phyloP scores from a whole-genome alignment of 805 yeast genomes.

The Ogataea dorogensis region DNA sequence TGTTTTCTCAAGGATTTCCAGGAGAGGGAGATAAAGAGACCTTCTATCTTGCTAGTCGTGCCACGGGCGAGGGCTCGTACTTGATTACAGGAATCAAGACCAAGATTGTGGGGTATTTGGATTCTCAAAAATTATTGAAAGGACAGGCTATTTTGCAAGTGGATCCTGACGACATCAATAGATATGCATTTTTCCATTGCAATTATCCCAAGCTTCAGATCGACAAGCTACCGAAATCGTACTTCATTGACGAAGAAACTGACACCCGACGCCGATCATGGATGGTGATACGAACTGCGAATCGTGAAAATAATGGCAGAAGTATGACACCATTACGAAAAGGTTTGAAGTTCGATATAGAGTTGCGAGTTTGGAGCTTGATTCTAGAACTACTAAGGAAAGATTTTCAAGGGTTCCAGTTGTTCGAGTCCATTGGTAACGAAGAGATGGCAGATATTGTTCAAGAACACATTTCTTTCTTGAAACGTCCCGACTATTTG shows the following conservation, averaged over 20 bases:
- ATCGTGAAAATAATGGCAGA: constrained; percentile 28
- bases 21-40: constrained; percentile 86
- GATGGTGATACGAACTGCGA: constrained; percentile 31
- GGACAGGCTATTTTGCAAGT: constrained; percentile 35
- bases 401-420: constrained; percentile 29
- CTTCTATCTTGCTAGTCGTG: constrained; percentile 65
- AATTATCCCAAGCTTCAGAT: constrained; percentile 33
- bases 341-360: constrained; percentile 26
- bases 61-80: constrained; percentile 27
- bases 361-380: constrained; percentile 28
- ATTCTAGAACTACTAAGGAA: constrained; percentile 21
- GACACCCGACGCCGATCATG: constrained; percentile 25
- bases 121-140: constrained; percentile 23
- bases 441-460: constrained; percentile 28
- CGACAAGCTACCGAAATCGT: constrained; percentile 20
- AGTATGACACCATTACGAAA: constrained; percentile 18
- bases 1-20: constrained; percentile 68
- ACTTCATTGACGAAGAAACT: constrained; percentile 20
- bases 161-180: constrained; percentile 27
- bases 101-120: constrained; percentile 31
- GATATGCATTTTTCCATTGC: constrained; percentile 31
- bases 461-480: constrained; percentile 17
- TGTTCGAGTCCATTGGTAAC: constrained; percentile 26
- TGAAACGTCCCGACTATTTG: constrained; percentile 19
- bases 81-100: constrained; percentile 31